phyloP scores from a whole-genome alignment of 1,284 basidiomycete species.

The Neotropicomus parvogracilis region DNA sequence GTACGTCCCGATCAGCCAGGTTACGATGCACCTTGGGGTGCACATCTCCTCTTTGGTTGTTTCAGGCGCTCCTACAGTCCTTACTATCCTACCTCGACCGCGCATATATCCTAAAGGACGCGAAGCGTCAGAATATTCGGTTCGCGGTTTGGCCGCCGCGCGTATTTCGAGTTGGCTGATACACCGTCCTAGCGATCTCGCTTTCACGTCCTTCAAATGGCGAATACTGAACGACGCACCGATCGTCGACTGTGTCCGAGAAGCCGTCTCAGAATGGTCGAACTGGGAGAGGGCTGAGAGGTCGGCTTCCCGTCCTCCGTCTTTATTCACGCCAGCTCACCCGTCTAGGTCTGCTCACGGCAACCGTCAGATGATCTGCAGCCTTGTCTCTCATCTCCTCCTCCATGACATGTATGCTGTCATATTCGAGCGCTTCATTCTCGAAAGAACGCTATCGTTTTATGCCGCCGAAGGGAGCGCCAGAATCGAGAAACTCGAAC shows the following conservation, averaged over 20 bases:
- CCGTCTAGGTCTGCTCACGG: slow-evolving; percentile 28
- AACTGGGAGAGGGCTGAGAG: slow-evolving; percentile 50
- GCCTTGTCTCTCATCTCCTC: slow-evolving; percentile 52
- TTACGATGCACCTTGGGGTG: not conserved
- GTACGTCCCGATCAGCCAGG: slow-evolving; percentile 39
- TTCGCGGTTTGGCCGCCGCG: slow-evolving; percentile 23
- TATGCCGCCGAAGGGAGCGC: slow-evolving; percentile 51
- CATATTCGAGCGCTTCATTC: slow-evolving; percentile 52
- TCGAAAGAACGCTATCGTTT: slow-evolving; percentile 47
- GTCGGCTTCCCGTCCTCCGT: slow-evolving; percentile 24
- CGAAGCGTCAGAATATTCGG: slow-evolving; percentile 40
- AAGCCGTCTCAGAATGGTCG: slow-evolving; percentile 55
- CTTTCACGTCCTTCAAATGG: slow-evolving; percentile 48
- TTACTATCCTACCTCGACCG: slow-evolving; percentile 64
- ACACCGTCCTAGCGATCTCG: slow-evolving; percentile 42
- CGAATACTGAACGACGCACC: slow-evolving; percentile 49
- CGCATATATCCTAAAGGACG: slow-evolving; percentile 44
- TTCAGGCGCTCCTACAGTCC: slow-evolving; percentile 51
- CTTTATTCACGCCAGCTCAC: slow-evolving; percentile 4
- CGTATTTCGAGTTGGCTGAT: not conserved
- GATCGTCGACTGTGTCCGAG: slow-evolving; percentile 45
- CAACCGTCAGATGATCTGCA: slow-evolving; percentile 38
- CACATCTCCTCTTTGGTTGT: not conserved
- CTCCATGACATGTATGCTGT: slow-evolving; percentile 51
- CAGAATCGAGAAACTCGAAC: slow-evolving; percentile 37